Percentiles rank a stretch among this genome's conserved stretches.
Conservation (phyloP, 768 basidiomycete species). For the Glaciozyma martinii region DNA sequence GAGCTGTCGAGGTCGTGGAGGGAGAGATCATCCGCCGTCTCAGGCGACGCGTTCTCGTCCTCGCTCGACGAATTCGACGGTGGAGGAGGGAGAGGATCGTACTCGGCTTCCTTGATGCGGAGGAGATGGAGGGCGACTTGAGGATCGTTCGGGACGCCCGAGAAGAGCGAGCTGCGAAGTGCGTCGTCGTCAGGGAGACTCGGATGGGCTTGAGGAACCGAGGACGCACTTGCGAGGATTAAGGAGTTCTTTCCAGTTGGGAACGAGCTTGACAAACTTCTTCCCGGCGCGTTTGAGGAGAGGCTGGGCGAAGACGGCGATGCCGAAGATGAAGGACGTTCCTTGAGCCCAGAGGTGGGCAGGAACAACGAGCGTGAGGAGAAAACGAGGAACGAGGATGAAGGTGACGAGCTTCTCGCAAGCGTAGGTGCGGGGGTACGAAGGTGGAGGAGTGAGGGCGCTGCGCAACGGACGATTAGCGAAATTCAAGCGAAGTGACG, state of each 20-base stretch:
- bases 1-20: slow-evolving; percentile 12
- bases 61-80: slow-evolving; percentile 34
- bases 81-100: slow-evolving; percentile 31
- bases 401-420: slow-evolving; percentile 40
- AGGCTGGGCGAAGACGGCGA: slow-evolving; percentile 42
- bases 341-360: slow-evolving; percentile 38
- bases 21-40: slow-evolving; percentile 26
- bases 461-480: slow-evolving; percentile 22
- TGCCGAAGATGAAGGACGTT: slow-evolving; percentile 39
- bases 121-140: slow-evolving; percentile 42
- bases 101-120: slow-evolving; percentile 38
- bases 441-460: slow-evolving; percentile 38
- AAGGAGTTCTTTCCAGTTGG: slow-evolving; percentile 42
- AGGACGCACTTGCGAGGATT: slow-evolving; percentile 40
- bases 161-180: slow-evolving; percentile 38
- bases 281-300: slow-evolving; percentile 36
- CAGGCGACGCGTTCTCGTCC: slow-evolving; percentile 37
- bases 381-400: slow-evolving; percentile 38
- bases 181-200: too few relatives aligned
- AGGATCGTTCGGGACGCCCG: slow-evolving; percentile 42
- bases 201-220: too few relatives aligned
- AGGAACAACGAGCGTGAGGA: slow-evolving; percentile 28
- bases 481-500: neutral
- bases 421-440: slow-evolving; percentile 39
- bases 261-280: slow-evolving; percentile 37